phyloP scores from a whole-genome alignment of 2,329 filamentous ascomycete genomes.

The Peltaster fructicola region DNA sequence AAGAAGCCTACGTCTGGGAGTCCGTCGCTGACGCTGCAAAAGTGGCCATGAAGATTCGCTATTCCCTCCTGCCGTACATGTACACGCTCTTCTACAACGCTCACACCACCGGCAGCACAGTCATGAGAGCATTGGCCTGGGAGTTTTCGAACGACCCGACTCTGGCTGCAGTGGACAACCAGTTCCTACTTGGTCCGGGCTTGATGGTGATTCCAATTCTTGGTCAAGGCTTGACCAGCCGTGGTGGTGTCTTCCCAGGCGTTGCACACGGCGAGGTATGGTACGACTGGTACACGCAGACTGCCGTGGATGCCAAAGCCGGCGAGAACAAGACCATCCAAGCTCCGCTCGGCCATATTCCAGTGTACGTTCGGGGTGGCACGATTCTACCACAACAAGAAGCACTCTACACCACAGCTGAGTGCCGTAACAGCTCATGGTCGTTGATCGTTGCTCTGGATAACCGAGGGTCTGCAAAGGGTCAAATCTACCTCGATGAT shows the following conservation, averaged over 20 bases:
- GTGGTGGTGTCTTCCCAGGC: conserved; percentile 54
- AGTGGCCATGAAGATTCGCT: conserved; percentile 52
- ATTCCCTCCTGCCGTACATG: conserved; percentile 54
- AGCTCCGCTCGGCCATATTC: conserved; percentile 50
- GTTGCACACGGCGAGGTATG: conserved; percentile 41
- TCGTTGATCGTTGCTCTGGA: conserved; percentile 46
- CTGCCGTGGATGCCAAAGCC: conserved; percentile 31
- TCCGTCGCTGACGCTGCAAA: conserved; percentile 47
- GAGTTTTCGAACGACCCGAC: conserved; percentile 55
- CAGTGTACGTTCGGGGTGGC: conserved; percentile 53
- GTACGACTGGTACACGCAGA: conserved; percentile 68
- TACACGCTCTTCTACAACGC: conserved; percentile 57
- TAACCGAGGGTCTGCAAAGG: conserved; percentile 36
- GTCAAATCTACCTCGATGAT: conserved; percentile 55
- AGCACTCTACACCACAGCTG: conserved; percentile 47
- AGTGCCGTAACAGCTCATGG: conserved; percentile 47
- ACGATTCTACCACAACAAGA: conserved; percentile 50
- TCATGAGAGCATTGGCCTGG: conserved; percentile 58
- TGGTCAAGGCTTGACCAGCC: conserved; percentile 40
- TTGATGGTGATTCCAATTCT: conserved; percentile 53
- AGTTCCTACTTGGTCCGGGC: conserved; percentile 52
- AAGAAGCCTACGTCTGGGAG: conserved; percentile 57
- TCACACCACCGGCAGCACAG: conserved; percentile 47
- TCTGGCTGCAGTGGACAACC: conserved; percentile 47
- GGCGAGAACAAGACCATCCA: conserved; percentile 42